A percentile compares a stretch with the other conserved stretches of the same genome.
Conservation (phyloP, 495 filamentous ascomycete genomes). For the Lophium mytilinum region DNA sequence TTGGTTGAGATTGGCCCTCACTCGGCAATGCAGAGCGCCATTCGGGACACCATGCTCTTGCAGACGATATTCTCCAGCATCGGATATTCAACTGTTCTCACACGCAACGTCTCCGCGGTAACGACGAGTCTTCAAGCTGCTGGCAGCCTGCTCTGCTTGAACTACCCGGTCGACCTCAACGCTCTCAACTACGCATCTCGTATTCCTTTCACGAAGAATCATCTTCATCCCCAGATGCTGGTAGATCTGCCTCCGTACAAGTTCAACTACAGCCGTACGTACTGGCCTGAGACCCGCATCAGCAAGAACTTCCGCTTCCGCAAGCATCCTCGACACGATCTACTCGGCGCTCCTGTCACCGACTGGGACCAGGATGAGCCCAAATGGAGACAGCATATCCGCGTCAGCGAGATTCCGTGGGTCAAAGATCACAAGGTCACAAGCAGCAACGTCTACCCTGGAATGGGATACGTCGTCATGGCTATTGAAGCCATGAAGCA, state of each 20-base stretch:
- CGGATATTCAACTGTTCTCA: neutral
- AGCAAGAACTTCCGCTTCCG: slow-evolving; percentile 16
- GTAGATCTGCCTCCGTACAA: neutral
- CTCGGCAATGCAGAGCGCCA: neutral
- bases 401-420: neutral
- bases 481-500: neutral
- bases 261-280: neutral
- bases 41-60: neutral
- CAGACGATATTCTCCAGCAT: neutral
- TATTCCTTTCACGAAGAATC: too few species aligned
- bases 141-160: neutral
- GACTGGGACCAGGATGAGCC: slow-evolving; percentile 43
- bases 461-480: neutral
- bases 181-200: neutral
- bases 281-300: slow-evolving; percentile 4
- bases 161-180: neutral
- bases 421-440: slow-evolving; percentile 10
- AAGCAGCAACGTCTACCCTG: neutral
- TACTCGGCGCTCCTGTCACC: slow-evolving; percentile 44
- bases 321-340: slow-evolving; percentile 40
- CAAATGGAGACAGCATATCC: slow-evolving; percentile 13
- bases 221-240: neutral
- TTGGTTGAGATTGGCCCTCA: neutral
- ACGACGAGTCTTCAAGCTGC: neutral
- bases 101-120: neutral